Conservation (phyloP, 2,329 filamentous ascomycete genomes). For the Periglandula ipomoeae region DNA sequence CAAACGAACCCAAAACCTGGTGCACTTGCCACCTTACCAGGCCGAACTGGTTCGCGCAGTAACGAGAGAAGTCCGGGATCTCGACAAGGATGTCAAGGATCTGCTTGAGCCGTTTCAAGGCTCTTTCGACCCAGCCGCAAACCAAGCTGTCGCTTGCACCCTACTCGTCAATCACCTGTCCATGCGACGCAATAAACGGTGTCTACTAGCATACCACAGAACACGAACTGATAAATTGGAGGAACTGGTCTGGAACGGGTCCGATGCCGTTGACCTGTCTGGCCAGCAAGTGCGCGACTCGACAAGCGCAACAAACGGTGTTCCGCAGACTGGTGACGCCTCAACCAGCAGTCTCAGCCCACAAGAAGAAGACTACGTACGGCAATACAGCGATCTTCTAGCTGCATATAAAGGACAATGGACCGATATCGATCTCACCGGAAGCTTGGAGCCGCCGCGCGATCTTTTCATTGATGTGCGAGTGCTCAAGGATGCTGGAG, state of each 20-base stretch:
- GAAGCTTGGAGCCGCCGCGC: slow-evolving; percentile 84
- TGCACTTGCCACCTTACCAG: slow-evolving; percentile 83
- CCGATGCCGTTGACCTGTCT: slow-evolving; percentile 67
- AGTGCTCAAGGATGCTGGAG: slow-evolving; percentile 90
- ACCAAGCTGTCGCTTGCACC: slow-evolving; percentile 78
- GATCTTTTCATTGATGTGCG: slow-evolving; percentile 96
- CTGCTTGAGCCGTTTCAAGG: slow-evolving; percentile 77
- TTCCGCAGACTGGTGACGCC: slow-evolving; percentile 31
- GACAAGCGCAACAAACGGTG: slow-evolving; percentile 22
- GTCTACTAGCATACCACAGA: slow-evolving; percentile 86
- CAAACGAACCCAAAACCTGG: slow-evolving; percentile 82
- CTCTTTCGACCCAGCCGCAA: slow-evolving; percentile 73
- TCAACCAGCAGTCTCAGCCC: slow-evolving; percentile 75
- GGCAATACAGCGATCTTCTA: slow-evolving; percentile 82
- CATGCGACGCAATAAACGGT: slow-evolving; percentile 94
- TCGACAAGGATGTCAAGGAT: slow-evolving; percentile 74
- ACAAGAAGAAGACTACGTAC: slow-evolving; percentile 92
- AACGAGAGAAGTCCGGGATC: slow-evolving; percentile 83
- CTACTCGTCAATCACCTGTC: slow-evolving; percentile 88
- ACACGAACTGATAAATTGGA: slow-evolving; percentile 87
- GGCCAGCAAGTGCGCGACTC: slow-evolving; percentile 43
- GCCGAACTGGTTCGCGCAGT: slow-evolving; percentile 82
- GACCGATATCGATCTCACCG: slow-evolving; percentile 95
- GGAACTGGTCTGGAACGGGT: slow-evolving; percentile 84
- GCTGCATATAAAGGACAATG: slow-evolving; percentile 97